Conservation (phyloP, 441 rosid species). For the Gossypium davidsonii region DNA sequence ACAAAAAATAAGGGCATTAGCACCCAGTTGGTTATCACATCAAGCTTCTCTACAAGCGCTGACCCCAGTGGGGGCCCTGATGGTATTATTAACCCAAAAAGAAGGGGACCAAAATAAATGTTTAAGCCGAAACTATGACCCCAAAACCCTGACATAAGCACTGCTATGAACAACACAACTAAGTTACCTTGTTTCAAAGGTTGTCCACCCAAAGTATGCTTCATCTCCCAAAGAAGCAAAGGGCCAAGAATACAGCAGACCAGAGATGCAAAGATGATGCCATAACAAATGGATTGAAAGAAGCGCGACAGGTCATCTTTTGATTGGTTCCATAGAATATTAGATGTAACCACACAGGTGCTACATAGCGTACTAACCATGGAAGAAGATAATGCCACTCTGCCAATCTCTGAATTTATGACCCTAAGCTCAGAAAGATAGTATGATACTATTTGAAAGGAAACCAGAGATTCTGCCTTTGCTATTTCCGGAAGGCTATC, state of each 20-base stretch:
- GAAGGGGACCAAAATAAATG: background rate
- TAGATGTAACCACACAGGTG: background rate
- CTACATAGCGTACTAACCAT: slow-evolving; percentile 4
- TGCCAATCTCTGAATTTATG: slow-evolving; percentile 16
- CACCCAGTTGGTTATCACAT: slow-evolving; percentile 5
- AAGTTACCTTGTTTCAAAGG: slow-evolving; percentile 2
- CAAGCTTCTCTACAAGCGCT: slow-evolving; percentile 15
- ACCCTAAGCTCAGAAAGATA: slow-evolving; percentile 18
- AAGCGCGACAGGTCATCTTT: background rate
- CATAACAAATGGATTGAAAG: background rate
- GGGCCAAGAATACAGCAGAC: background rate
- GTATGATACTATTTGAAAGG: slow-evolving; percentile 10
- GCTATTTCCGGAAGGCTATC: slow-evolving; percentile 14
- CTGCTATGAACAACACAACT: background rate
- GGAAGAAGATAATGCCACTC: slow-evolving; percentile 15
- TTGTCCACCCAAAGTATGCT: background rate
- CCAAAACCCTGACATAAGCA: background rate
- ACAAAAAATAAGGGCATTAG: slow-evolving; percentile 5
- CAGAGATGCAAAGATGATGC: background rate
- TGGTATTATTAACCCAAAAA: slow-evolving; percentile 8
- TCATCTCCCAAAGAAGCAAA: slow-evolving; percentile 5
- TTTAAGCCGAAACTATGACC: slow-evolving; percentile 1
- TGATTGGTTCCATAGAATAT: background rate
- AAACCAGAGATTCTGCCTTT: slow-evolving; percentile 11
- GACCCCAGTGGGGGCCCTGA: slow-evolving; percentile 17